Base-by-base conservation (phyloP, 2,329 filamentous ascomycete genomes). In the Xylaria sp. region DNA sequence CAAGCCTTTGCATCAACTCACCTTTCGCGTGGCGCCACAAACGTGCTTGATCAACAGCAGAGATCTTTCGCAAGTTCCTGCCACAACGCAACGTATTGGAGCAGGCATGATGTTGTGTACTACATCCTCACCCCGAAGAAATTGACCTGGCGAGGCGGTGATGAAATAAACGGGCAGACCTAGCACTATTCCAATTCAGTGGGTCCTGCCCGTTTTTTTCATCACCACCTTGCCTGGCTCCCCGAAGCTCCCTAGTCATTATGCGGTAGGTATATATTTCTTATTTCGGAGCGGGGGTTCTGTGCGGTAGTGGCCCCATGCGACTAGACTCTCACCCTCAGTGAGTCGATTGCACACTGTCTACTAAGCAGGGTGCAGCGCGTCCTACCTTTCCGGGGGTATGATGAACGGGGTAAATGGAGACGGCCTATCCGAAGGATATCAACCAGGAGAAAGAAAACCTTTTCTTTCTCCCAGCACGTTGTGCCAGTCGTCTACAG, bases 81-180 rank as follows among this genome's bases (percentile, higher is more conserved):
- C 55, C 46, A 15, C 20, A 28, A 39, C 57, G 59, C 37, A 50
- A 39, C 62, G 37, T 41, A 41, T 55, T 52, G 39, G 46, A 28
- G 34, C 39, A 39, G 44, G 18, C 31, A 44, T 48, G 20, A 37
- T 48, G 25, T 48, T 18, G 18, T 52, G 39, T n/a, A 9, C 50
- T 56, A 69, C 28, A 55, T 18, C 54, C 59, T 58, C 50, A 31
- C 20, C 60, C 67, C 66, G 63, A 58, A 62, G 55, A 18, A 65
- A 63, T 39, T 52, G n/a, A 20, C 61, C 69, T 58, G n/a, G n/a
- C n/a, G n/a, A n/a, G n/a, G n/a, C n/a, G n/a, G n/a, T n/a, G n/a
- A n/a, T n/a, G n/a, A n/a, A n/a, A n/a, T n/a, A n/a, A n/a, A n/a
- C n/a, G n/a, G n/a, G n/a, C n/a, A n/a, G n/a, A n/a, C n/a, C n/a